Conservation (phyloP, 2,329 filamentous ascomycete species). For the Arthroderma sp. region DNA sequence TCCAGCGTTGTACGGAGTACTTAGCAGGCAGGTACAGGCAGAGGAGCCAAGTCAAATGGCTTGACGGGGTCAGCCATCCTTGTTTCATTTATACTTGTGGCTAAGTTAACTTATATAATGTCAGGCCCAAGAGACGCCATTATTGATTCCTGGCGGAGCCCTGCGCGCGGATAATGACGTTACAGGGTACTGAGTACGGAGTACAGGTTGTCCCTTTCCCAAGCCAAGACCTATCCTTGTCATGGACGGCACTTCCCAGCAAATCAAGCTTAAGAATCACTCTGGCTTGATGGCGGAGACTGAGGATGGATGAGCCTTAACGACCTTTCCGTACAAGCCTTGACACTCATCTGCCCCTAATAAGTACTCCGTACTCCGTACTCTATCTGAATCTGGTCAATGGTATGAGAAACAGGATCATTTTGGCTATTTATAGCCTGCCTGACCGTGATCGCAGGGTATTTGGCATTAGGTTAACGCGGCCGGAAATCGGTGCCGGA, state of each 20-base stretch:
- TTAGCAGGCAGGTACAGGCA: neutral
- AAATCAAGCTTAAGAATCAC: neutral
- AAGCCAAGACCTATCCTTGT: neutral
- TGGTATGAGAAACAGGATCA: neutral
- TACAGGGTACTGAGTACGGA: too few species aligned
- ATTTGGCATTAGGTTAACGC: neutral
- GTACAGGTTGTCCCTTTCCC: neutral
- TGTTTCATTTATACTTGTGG: neutral
- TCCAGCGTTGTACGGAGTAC: neutral
- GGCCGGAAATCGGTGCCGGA: slow-evolving; percentile 4
- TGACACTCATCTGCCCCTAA: neutral
- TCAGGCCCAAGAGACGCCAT: neutral
- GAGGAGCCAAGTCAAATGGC: neutral
- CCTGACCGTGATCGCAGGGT: neutral
- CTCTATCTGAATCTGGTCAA: neutral
- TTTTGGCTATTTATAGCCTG: neutral
- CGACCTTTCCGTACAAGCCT: neutral
- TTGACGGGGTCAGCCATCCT: neutral
- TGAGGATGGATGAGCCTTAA: neutral
- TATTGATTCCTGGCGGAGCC: neutral
- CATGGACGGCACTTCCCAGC: neutral
- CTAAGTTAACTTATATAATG: neutral
- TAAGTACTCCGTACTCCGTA: neutral
- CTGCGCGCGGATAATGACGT: slow-evolving; percentile 1
- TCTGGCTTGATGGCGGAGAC: neutral